A percentile compares a stretch with the other conserved stretches of the same genome.
Evolutionary conservation across 345 rosid genomes (phyloP).

Genomic region (Eucalyptus camaldulensis): DNA sequence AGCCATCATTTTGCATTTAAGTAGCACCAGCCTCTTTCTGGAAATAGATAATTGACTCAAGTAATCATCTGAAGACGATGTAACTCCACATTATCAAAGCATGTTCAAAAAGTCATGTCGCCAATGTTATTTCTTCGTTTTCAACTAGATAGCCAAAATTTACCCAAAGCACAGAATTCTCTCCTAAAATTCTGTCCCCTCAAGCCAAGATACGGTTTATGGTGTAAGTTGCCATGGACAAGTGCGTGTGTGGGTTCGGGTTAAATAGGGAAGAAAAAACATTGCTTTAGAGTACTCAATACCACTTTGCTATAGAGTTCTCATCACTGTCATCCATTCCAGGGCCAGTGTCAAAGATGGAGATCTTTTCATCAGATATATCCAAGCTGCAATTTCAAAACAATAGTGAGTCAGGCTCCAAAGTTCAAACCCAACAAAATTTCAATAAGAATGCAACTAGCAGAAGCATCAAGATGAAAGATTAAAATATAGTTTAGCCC

Average conservation of each 20-base stretch:
- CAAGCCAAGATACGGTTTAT: background rate
- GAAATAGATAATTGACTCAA: background rate
- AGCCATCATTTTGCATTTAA: background rate
- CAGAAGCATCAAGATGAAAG: background rate
- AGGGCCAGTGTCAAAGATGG: slow-evolving; percentile 62
- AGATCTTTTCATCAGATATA: slow-evolving; percentile 21
- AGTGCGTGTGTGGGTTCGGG: background rate
- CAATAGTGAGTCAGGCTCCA: background rate
- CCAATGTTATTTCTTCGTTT: background rate
- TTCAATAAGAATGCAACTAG: background rate
- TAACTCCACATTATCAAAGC: background rate
- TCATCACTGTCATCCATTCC: slow-evolving; percentile 67
- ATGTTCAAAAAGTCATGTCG: background rate
- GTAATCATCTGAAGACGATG: background rate
- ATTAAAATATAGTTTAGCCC: background rate
- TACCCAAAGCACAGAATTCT: background rate
- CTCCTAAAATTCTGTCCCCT: background rate
- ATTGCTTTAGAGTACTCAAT: background rate
- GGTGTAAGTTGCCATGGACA: background rate
- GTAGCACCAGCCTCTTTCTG: background rate
- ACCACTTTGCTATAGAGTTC: slow-evolving; percentile 57
- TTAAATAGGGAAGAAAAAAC: background rate
- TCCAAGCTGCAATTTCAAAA: slow-evolving; percentile 33
- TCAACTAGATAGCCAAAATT: background rate
- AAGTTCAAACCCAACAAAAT: background rate